These are phyloP conservation scores for Mycosphaerella sp. DNA, from an alignment of 2,329 filamentous ascomycete genomes.

Conservation along the genomic window DNA sequence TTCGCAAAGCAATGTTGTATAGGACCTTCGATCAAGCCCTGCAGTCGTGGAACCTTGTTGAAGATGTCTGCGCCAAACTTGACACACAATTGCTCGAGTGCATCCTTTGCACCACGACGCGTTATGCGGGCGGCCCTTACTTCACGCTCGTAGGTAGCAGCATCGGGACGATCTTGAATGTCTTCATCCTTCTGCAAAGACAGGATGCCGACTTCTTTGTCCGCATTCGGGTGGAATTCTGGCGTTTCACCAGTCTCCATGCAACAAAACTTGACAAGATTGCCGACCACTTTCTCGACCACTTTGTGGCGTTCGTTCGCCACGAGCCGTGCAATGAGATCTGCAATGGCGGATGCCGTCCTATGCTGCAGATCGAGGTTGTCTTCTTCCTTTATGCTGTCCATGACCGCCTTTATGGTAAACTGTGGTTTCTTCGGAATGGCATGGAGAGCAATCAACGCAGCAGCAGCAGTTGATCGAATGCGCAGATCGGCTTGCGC, in stretches of 20 bases:
- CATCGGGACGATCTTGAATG: conserved; percentile 83
- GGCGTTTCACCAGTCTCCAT: conserved; percentile 97
- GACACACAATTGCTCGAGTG: conserved; percentile 75
- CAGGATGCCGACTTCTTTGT: conserved; percentile 71
- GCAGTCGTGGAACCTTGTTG: conserved; percentile 75
- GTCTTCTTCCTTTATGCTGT: conserved; percentile 93
- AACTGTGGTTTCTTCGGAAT: conserved; percentile 89
- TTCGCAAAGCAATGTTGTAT: conserved; percentile 66
- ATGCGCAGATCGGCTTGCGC: conserved; percentile 78
- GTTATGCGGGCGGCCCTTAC: conserved; percentile 85
- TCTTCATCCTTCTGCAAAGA: conserved; percentile 98
- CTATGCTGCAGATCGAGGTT: conserved; percentile 81
- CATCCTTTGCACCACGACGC: conserved; percentile 86
- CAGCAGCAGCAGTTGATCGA: conserved; percentile 77
- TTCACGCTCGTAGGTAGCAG: conserved; percentile 81
- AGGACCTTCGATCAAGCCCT: conserved; percentile 72
- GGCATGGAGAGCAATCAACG: conserved; percentile 76
- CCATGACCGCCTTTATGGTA: conserved; percentile 96
- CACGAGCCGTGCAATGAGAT: conserved; percentile 79
- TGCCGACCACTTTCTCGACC: conserved; percentile 91
- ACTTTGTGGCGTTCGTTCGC: conserved; percentile 71
- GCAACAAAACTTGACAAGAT: conserved; percentile 94
- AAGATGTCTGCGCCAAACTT: conserved; percentile 74
- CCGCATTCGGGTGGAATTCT: conserved; percentile 79
- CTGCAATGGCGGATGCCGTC: conserved; percentile 76